Evolutionary conservation across 2,329 filamentous ascomycete species (phyloP).

Genomic region (Alternaria incomplexa): DNA sequence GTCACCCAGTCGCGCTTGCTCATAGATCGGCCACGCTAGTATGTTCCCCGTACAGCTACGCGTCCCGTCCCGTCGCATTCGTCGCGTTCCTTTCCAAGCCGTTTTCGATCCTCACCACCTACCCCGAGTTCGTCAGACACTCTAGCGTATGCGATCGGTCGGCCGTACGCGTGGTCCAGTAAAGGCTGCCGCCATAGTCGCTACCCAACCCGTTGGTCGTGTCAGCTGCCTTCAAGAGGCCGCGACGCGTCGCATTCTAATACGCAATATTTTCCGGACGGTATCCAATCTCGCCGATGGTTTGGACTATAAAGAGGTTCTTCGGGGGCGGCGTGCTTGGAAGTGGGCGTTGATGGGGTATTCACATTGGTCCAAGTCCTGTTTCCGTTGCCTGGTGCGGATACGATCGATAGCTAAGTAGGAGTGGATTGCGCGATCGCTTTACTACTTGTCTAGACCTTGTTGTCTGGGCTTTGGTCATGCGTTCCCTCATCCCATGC

Average conservation of each 20-base stretch:
- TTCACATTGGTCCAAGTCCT: neutral
- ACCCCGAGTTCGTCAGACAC: neutral
- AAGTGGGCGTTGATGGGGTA: neutral
- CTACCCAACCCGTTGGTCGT: neutral
- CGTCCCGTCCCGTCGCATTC: neutral
- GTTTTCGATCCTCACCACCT: neutral
- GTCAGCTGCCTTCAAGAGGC: no score
- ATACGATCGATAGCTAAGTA: neutral
- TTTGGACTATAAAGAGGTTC: no score
- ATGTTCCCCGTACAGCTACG: neutral
- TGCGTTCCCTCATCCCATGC: slow-evolving; percentile 24
- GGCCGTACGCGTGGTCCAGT: neutral
- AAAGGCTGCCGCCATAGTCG: neutral
- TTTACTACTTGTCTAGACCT: neutral
- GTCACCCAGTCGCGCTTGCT: neutral
- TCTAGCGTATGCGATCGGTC: neutral
- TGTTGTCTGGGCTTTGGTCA: neutral
- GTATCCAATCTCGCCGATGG: neutral
- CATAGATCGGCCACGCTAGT: neutral
- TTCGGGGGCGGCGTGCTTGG: no score
- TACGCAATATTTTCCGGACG: neutral
- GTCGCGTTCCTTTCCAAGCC: neutral
- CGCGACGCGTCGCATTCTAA: neutral
- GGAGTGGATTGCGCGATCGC: neutral
- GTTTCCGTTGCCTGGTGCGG: neutral